Evolutionary conservation across 495 filamentous ascomycete genomes (phyloP), one percentile per base, ranked within the genome.

Genomic region (Hyaloscypha hepaticicola): DNA sequence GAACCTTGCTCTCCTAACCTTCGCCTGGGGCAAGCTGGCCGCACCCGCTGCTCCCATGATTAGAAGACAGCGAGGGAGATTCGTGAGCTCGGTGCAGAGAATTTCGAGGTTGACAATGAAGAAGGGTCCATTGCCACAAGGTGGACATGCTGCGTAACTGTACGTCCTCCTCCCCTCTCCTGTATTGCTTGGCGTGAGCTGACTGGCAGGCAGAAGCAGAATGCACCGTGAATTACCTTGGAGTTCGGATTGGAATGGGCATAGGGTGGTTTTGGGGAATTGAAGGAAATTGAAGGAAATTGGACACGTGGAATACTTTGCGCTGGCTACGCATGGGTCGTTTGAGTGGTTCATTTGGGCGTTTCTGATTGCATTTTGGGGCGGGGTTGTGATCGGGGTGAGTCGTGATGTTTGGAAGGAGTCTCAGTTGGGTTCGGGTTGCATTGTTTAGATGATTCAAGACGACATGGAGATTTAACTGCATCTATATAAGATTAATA

Each of bases 1-100:
- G 6, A 64, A 64, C 62, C 22, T 64, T 34, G 52, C 52, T 12
- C 27, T 64, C 53, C 33, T 64, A 1, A 50, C 62, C 25, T 64
- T 64, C 45, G 31, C 31, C 14, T 58, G 34, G 33, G 62, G 62
- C 14, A 51, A 64, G 21, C 21, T 64, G 16, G 62, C 33, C 16
- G 55, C 62, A 5, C 62, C 62, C 38, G 52, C 55, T 12, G 53
- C 31, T 7, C 53, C 55, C 5, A 8, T 33, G 1, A 8, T 64
- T 9, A 33, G 48, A 34, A 11, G 24, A 34, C 45, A 52, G 49
- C 31, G 59, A 61, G 26, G 59, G 19, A 11, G 33, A 5, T 24
- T 58, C 56, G 31, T 38, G 56, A 45, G 25, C 22, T 24, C 16
- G 8, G 25, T 45, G 21, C 33, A 28, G 56, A 38, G 56, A 14